These are phyloP conservation scores for Didymella sp. DNA, from an alignment of 2,329 filamentous ascomycete genomes.

Conservation along the genomic window DNA sequence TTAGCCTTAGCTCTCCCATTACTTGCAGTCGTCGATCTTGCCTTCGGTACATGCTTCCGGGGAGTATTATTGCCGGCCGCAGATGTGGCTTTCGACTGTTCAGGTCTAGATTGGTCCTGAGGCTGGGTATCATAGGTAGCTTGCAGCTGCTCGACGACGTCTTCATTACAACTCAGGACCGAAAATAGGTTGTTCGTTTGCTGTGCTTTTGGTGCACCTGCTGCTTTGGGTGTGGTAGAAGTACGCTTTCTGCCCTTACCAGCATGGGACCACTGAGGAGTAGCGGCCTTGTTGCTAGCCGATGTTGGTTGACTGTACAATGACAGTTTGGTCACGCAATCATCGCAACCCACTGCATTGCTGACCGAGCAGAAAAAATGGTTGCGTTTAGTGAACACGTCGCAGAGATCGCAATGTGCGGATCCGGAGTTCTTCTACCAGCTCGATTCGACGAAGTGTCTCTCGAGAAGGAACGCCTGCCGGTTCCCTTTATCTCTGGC, in stretches of 20 bases:
- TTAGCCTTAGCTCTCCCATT: not conserved
- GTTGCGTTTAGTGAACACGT: no score
- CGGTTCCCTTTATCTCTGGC: no score
- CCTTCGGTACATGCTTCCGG: not conserved
- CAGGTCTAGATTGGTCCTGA: not conserved
- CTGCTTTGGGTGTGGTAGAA: not conserved
- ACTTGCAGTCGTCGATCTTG: not conserved
- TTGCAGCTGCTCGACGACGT: not conserved
- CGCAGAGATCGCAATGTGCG: no score
- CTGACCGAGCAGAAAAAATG: no score
- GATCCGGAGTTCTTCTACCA: no score
- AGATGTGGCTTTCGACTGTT: not conserved
- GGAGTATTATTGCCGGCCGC: not conserved
- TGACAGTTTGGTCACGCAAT: no score
- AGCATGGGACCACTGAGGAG: not conserved
- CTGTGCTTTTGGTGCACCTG: not conserved
- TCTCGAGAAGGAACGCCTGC: no score
- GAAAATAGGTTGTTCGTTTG: not conserved
- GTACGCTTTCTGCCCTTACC: not conserved
- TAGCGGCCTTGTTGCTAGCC: not conserved
- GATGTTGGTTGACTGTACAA: not conserved
- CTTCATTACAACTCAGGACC: not conserved
- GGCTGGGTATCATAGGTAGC: not conserved
- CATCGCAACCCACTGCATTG: no score
- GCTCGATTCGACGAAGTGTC: no score